A percentile compares a stretch with the other conserved stretches of the same genome.
Evolutionary conservation across 345 rosid genomes (phyloP).

Genomic region (Hibiscus mutabilis): DNA sequence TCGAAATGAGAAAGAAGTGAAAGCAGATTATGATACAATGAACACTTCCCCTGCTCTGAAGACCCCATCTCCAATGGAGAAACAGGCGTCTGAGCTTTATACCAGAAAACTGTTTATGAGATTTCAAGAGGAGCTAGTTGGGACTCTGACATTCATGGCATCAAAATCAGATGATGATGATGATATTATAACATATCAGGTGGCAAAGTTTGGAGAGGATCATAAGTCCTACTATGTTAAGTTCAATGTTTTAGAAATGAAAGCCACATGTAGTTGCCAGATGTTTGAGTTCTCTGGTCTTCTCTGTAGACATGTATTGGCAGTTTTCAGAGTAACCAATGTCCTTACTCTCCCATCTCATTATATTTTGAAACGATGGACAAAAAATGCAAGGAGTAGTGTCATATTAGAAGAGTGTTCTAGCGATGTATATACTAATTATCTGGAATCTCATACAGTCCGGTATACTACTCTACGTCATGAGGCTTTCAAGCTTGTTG

Average conservation of each 20-base stretch:
- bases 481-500: constrained; percentile 53
- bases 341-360: constrained; percentile 48
- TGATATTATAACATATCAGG: constrained; percentile 33
- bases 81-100: constrained; percentile 38
- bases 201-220: constrained; percentile 53
- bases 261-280: constrained; percentile 58
- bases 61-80: constrained; percentile 52
- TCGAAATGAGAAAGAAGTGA: constrained; percentile 42
- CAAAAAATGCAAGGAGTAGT: constrained; percentile 54
- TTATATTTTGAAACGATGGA: constrained; percentile 55
- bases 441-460: constrained; percentile 52
- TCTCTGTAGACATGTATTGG: constrained; percentile 54
- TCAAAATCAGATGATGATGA: constrained; percentile 44
- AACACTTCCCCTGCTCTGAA: constrained; percentile 33
- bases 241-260: constrained; percentile 35
- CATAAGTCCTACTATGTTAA: constrained; percentile 46
- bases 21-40: constrained; percentile 42
- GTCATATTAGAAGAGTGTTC: constrained; percentile 39
- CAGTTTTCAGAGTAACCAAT: constrained; percentile 28
- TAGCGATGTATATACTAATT: constrained; percentile 30
- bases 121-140: constrained; percentile 69
- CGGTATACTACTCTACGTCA: constrained; percentile 53
- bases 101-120: not conserved
- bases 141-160: constrained; percentile 56
- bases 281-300: constrained; percentile 64